A percentile compares a stretch with the other conserved stretches of the same genome.
Conservation (phyloP, 2,329 filamentous ascomycete genomes). For the Reticulascus tulasneorum region DNA sequence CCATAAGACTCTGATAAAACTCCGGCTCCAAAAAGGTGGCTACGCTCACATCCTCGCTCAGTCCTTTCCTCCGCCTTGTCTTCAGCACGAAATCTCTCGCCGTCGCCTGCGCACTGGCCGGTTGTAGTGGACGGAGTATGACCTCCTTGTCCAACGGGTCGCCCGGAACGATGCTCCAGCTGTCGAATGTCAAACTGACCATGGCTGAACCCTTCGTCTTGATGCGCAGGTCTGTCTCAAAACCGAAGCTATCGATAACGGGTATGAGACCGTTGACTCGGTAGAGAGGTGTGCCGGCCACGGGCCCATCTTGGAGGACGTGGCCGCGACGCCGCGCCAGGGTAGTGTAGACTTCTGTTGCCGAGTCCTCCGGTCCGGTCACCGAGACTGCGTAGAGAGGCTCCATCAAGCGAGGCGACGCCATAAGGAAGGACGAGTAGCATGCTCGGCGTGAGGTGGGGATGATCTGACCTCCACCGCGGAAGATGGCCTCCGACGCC, state of each 20-base stretch:
- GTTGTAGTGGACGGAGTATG: conserved; percentile 77
- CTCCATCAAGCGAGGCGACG: conserved; percentile 93
- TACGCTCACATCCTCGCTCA: conserved; percentile 93
- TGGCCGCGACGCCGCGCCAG: conserved; percentile 85
- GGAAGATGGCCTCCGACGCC: conserved; percentile 86
- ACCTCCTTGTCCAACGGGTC: conserved; percentile 90
- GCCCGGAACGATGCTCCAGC: conserved; percentile 92
- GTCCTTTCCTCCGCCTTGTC: conserved; percentile 85
- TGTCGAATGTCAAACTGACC: conserved; percentile 88
- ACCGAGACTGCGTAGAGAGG: conserved; percentile 90
- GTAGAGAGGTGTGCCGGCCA: conserved; percentile 92
- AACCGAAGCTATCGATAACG: conserved; percentile 95
- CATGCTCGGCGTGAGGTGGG: conserved; percentile 88
- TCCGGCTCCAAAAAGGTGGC: conserved; percentile 96
- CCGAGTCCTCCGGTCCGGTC: conserved; percentile 85
- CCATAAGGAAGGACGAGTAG: conserved; percentile 96
- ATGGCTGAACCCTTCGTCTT: conserved; percentile 92
- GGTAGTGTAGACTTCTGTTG: conserved; percentile 86
- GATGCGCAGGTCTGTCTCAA: conserved; percentile 94
- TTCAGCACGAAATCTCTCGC: conserved; percentile 96
- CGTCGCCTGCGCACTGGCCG: conserved; percentile 81
- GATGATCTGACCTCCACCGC: conserved; percentile 95
- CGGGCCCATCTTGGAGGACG: conserved; percentile 88
- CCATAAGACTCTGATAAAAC: conserved; percentile 81
- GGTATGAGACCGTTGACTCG: conserved; percentile 86